These are phyloP conservation scores for Castanea mollissima DNA, from an alignment of 306 rosid species.

Conservation along the genomic window DNA sequence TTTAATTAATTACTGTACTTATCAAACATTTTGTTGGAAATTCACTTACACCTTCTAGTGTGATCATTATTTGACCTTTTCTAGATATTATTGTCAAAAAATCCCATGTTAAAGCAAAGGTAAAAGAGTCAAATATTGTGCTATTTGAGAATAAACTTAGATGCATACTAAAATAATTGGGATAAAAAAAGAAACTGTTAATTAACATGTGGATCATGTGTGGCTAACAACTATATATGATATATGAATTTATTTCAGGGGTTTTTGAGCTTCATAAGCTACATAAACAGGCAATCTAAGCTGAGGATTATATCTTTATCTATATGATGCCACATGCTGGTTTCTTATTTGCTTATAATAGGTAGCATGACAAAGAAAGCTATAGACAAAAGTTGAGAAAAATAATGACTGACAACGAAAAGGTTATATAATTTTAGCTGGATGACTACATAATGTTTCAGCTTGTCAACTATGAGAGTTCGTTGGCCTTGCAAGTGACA, in stretches of 20 bases:
- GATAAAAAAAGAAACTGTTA: background rate
- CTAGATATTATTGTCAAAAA: background rate
- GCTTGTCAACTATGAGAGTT: background rate
- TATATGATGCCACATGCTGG: background rate
- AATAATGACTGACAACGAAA: background rate
- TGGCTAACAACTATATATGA: background rate
- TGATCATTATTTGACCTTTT: background rate
- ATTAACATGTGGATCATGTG: background rate
- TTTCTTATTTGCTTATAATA: background rate
- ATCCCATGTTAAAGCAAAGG: background rate
- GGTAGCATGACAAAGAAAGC: background rate
- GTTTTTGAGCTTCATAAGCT: background rate
- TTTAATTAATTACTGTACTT: no score
- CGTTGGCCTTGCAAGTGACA: background rate
- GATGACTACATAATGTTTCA: background rate
- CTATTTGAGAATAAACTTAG: background rate
- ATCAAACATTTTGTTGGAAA: background rate
- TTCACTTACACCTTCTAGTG: background rate
- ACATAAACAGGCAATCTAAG: background rate
- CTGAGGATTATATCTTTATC: background rate
- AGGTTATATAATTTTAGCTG: background rate
- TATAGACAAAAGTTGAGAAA: background rate
- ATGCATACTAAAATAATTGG: background rate
- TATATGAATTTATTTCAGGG: background rate
- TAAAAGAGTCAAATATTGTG: background rate